phyloP scores from a whole-genome alignment of 495 filamentous ascomycete genomes.

The Staphylotrichum tortipilum region DNA sequence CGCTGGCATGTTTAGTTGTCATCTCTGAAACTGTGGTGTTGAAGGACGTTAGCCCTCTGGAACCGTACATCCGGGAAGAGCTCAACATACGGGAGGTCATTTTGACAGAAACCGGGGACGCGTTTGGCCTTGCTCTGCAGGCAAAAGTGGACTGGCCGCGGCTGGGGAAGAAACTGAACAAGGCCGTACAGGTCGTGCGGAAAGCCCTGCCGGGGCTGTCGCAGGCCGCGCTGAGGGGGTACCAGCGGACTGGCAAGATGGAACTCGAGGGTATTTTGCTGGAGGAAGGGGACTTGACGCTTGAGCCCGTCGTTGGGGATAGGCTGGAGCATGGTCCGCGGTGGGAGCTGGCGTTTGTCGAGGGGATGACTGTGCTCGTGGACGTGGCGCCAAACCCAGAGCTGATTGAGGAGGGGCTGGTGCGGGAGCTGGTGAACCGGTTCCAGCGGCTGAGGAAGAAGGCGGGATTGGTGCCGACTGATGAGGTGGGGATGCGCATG shows the following conservation, averaged over 20 bases:
- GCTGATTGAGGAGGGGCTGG: slow-evolving; percentile 1
- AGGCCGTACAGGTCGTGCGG: slow-evolving; percentile 76
- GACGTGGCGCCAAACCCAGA: neutral
- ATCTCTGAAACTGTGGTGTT: slow-evolving; percentile 74
- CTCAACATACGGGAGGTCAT: slow-evolving; percentile 1
- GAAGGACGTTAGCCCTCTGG: slow-evolving; percentile 71
- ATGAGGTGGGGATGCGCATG: slow-evolving; percentile 1
- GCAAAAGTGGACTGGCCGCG: slow-evolving; percentile 78
- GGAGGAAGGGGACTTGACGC: neutral
- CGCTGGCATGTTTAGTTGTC: slow-evolving; percentile 73
- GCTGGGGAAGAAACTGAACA: slow-evolving; percentile 85
- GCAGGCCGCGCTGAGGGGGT: slow-evolving; percentile 54
- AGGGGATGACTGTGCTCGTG: neutral
- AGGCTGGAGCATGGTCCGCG: neutral
- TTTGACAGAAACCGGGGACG: slow-evolving; percentile 55
- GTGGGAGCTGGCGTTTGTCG: neutral
- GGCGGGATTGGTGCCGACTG: slow-evolving; percentile 1
- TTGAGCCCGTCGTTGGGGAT: neutral
- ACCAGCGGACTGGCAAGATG: slow-evolving; percentile 22
- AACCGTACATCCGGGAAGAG: neutral
- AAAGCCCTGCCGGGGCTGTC: slow-evolving; percentile 68
- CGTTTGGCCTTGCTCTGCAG: slow-evolving; percentile 77
- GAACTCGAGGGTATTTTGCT: neutral
- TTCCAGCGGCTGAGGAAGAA: slow-evolving; percentile 3
- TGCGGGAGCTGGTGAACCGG: slow-evolving; percentile 1